Base-by-base conservation (phyloP, 2,329 filamentous ascomycete genomes). In the Arachnopeziza araneosa region DNA sequence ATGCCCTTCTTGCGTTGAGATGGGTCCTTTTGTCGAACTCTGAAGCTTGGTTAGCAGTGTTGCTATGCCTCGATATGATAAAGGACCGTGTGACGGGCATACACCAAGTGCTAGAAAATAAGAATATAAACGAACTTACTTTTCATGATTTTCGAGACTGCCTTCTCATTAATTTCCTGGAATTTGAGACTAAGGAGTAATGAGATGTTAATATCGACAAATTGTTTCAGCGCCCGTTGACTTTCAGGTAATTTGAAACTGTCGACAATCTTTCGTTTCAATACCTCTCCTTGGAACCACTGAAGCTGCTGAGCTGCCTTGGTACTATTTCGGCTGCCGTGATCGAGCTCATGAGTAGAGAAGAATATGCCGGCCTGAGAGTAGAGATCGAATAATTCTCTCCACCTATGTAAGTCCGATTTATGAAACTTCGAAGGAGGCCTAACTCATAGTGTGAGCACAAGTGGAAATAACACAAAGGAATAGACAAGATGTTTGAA, bases 11-110 rank as follows among this genome's bases (percentile, higher is more conserved):
- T 1, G 88, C 85, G 24, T 87, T 85, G 22, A 96, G 78, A 0
- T 88, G 85, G 1, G 91, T 96, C 60, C 86, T 84, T 74, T 96
- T 96, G 75, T 95, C 90, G 71, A 96, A 96, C 75, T 93, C 85
- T 92, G 64, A 24, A 56, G 52, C 55, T 61, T 55, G 36, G 14
- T 57, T 36, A 57, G 48, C 14, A 50, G 17, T 36, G 2, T 51
- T 23, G 7, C 10, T 30, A 57, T 17, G 14, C 10, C 17, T 44
- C 36, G 30, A 19, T 12, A 3, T n/a, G 21, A 12, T 44, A 56
- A 36, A 56, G 26, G 9, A 9, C 26, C 9, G 9, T 30, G 9
- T 30, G 26, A 30, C 9, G 26, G 9, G 9, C 9, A 30, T 30
- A 30, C 9, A 30, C 5, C 9, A 30, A 5, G 26, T 9, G 17